Base-by-base conservation (phyloP, 306 rosid genomes). In the Quercus gilva region DNA sequence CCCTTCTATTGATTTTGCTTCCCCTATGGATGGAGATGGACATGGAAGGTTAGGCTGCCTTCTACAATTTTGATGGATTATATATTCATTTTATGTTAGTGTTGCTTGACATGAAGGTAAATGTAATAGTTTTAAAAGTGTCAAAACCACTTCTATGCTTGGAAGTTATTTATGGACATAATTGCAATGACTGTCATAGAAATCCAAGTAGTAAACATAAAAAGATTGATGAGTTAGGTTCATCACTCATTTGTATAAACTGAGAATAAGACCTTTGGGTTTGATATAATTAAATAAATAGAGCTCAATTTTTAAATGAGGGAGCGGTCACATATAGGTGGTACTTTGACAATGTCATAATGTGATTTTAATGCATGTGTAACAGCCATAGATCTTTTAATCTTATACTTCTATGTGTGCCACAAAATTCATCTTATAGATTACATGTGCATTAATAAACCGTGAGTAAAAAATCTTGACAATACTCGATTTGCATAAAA, bases 1-100 rank as follows among this genome's bases (percentile, higher is more conserved):
- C 79, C 99, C 99, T 75, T 78, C 91, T n/a, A 70, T 93, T 81
- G 97, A 96, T 81, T 93, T 91, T 75, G 96, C 93, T 10, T 96
- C 99, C 78, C 99, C 99, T 57, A 78, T 96, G 76, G 99, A 96
- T 79, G 99, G 99, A 18, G 99, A 96, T 59, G 99, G 99, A 33
- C 99, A 96, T 84, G 99, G 99, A 86, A 91, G 99, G 99, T 96
- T 79, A 75, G 92, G 82, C 33, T 29, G 64, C 69, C 67, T 81
- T 79, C 77, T 75, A 70, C 17, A 65, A 60, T 14, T 21, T 31
- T 79, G 49, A 68, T 68, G 28, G 12, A n/a, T 25, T 49, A 35
- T 14, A 3, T 19, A 11, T 67, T 19, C 72, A 9, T 71, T 45
- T 51, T 15, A 4, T 37, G 51, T 49, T 12, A 15, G 35, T 69